Base-by-base conservation (phyloP, 129 eudicot genomes). In the Cynara cardunculus region DNA sequence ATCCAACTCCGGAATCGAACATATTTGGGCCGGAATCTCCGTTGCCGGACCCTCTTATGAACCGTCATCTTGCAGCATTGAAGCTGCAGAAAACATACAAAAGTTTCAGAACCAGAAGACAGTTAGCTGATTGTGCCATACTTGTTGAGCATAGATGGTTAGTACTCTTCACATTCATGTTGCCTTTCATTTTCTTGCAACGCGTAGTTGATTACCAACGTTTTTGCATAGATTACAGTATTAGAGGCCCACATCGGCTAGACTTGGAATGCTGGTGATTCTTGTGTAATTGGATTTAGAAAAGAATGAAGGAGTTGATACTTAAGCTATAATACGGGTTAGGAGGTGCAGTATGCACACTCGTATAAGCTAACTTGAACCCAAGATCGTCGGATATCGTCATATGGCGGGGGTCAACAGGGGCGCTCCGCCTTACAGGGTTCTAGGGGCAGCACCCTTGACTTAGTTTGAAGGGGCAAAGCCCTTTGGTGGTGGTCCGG, bases 111-210 rank as follows among this genome's bases (percentile, higher is more conserved):
- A 93, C 88, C 71, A 81, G 98, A 86, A 89, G 98, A 62, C 90
- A 86, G 70, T 85, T 93, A 8, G 98, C 98, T 32, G 98, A 93
- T 79, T 93, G 98, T 69, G 98, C 98, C 7, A 89, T 93, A 83
- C 84, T 93, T 0, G 92, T 82, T 3, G 98, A 93, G 86, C 96
- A 93, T 68, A 89, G 91, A 86, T 93, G 98, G 98, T 93, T 65
- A 21, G 87, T 87, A 3, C 25, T n/a, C 1, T 25, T 28, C 31
- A 8, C 34, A 7, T 31, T 82, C 6, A 8, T 62, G 21, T 66
- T 53, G 7, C 26, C 44, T 35, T 41, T 78, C 6, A 30, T 14
- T 30, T 68, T 67, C 46, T 69, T 21, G 14, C 31, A 74, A 31
- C 4, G 30, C 64, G 72, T 31, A 31, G 35, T 31, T 6, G 35